phyloP scores from a whole-genome alignment of 2,329 filamentous ascomycete species.

The Phialemonium atrogriseum region DNA sequence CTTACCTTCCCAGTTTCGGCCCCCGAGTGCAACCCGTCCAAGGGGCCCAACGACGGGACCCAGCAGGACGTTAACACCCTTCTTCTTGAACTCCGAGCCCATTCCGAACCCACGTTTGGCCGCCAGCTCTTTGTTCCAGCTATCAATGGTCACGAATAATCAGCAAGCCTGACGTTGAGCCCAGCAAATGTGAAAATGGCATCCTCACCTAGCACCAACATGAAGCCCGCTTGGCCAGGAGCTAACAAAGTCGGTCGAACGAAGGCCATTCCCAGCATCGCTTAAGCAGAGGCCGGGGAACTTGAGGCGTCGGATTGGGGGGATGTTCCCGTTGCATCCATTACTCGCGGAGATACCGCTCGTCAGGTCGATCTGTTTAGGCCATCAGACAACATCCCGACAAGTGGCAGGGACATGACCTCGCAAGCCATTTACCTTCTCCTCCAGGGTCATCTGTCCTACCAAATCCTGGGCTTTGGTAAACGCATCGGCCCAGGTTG shows the following conservation, averaged over 20 bases:
- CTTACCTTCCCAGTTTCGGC: constrained; percentile 50
- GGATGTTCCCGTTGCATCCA: constrained; percentile 38
- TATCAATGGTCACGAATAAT: constrained; percentile 7
- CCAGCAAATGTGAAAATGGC: no score
- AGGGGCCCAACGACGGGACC: constrained; percentile 67
- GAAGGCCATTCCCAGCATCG: constrained; percentile 35
- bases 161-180: background rate
- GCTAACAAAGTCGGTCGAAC: constrained; percentile 32
- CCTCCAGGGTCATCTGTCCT: constrained; percentile 60
- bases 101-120: constrained; percentile 62
- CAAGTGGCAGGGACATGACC: background rate
- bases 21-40: constrained; percentile 51
- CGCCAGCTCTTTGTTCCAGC: constrained; percentile 66
- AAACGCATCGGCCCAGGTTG: constrained; percentile 61
- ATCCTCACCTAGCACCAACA: constrained; percentile 28
- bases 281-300: constrained; percentile 37
- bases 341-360: constrained; percentile 55
- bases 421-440: constrained; percentile 46
- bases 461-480: constrained; percentile 62
- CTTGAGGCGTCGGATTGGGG: constrained; percentile 25
- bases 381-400: background rate
- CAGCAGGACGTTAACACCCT: constrained; percentile 71
- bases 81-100: constrained; percentile 66
- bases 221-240: constrained; percentile 32
- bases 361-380: constrained; percentile 55